Conservation (phyloP, 164 flowering plant genomes). For the Dillenia suffruticosa region DNA sequence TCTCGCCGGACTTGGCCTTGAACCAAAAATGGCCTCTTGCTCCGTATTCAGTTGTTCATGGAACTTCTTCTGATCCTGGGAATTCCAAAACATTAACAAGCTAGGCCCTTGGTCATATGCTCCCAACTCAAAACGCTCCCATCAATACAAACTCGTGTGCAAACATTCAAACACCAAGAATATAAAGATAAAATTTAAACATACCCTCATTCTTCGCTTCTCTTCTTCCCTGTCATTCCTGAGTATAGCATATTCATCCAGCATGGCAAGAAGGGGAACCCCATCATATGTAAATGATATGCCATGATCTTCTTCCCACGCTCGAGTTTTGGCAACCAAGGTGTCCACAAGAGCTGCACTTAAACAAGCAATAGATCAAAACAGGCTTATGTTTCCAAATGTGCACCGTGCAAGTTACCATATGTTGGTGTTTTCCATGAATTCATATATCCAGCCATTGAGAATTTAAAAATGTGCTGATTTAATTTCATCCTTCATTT, state of each 20-base stretch:
- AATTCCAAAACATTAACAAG: not conserved
- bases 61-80: conserved; percentile 83
- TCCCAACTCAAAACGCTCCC: no score
- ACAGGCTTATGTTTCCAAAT: no score
- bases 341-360: conserved; percentile 56
- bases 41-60: conserved; percentile 78
- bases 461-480: no score
- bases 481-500: no score
- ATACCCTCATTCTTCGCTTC: conserved; percentile 83
- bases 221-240: conserved; percentile 97
- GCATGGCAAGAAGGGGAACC: conserved; percentile 90
- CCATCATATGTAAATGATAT: conserved; percentile 81
- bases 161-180: not conserved
- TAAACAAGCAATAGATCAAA: no score
- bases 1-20: conserved; percentile 82
- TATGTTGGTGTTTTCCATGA: no score
- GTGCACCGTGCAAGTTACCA: no score
- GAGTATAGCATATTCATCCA: conserved; percentile 93
- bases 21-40: conserved; percentile 67
- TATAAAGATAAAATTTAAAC: conserved; percentile 1
- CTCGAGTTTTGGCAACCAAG: conserved; percentile 76
- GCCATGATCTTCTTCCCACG: conserved; percentile 91
- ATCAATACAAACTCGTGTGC: not conserved
- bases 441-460: no score
- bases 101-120: no score